Base-by-base conservation (phyloP, 1,284 basidiomycete genomes). In the Erythrobasidium hasegawianum region DNA sequence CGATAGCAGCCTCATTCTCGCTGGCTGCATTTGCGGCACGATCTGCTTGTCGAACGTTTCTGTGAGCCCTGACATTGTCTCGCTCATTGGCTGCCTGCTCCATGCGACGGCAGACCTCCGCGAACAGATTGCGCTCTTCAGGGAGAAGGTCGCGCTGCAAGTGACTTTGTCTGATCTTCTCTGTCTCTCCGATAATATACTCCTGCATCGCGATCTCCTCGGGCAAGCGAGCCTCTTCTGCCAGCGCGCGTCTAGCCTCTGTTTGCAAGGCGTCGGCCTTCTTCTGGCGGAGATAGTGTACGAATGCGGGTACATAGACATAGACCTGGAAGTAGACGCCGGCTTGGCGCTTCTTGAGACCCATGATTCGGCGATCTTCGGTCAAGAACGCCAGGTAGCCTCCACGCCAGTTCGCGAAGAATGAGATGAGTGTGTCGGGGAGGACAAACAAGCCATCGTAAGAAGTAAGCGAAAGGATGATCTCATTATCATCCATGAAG, bases 261-360 rank as follows among this genome's bases (percentile, higher is more conserved):
- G 14, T 22, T 1, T 39, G 16, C 49, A 52, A 16, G 13, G 14
- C 10, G 16, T 9, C 24, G 18, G 49, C 49, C 22, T 52, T 52
- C 10, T 10, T 9, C 11, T 52, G 16, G 16, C 14, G 49, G 9
- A 52, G 18, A 22, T 16, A 52, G 49, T 10, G 18, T 20, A 52
- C 49, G 49, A 52, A 52, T 52, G 49, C 49, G 13, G 49, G 49
- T 52, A 52, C 18, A 22, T 52, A 52, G 24, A 52, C 49, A 20
- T 52, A 52, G 13, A 20, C 18, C 11, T 52, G 49, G 22, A 14
- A 22, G 24, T 14, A 52, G 11, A 52, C 24, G 10, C 49, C 49
- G 14, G 14, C 18, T 10, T 9, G 10, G 13, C 16, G 13, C 22
- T 52, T 52, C 22, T 52, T 14, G 13, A 52, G 49, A 20, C 49